Evolutionary conservation across 1,284 basidiomycete genomes (phyloP), one percentile per base, ranked within the genome.

Genomic region (Heterobasidion occidentale): DNA sequence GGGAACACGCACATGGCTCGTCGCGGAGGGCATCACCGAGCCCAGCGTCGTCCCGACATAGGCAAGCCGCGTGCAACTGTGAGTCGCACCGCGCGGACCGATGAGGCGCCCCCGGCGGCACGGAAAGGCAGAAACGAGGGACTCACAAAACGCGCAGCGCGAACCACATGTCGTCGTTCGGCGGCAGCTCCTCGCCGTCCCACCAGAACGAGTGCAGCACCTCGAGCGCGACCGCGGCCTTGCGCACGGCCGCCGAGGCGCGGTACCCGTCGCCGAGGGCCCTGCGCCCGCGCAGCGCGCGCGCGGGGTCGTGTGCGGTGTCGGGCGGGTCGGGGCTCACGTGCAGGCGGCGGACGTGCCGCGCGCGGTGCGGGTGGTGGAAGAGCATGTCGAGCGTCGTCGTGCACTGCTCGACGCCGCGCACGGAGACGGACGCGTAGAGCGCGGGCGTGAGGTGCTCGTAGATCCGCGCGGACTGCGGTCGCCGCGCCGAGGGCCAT

Each of bases 81-180:
- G n/a, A n/a, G n/a, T n/a, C n/a, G n/a, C n/a, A n/a, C n/a, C n/a
- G n/a, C n/a, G n/a, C n/a, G n/a, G n/a, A n/a, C 19, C 11, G 46
- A 17, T 11, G 12, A 47, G 11, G 11, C 9, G 19, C 14, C 46
- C 46, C 19, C 19, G 38, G n/a, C n/a, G 38, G 7, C 12, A 19
- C 46, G 14, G 11, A 47, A 17, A 17, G 8, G 46, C 27, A 4
- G 11, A 4, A 8, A 15, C 15, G 9, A 45, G 20, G 36, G 20
- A 71, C 79, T 64, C 66, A 88, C 87, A 78, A 80, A 56, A 77
- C 68, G 42, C 84, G 78, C 60, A 89, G 71, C 55, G 81, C 79
- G 59, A 84, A 78, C 86, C 86, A 89, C 82, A 89, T 84, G 59
- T 84, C 80, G 60, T 89, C 87, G 58, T 80, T 72, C 42, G 76